These are phyloP conservation scores for Ceratocystis variospora DNA, from an alignment of 2,329 filamentous ascomycete species.

Conservation along the genomic window DNA sequence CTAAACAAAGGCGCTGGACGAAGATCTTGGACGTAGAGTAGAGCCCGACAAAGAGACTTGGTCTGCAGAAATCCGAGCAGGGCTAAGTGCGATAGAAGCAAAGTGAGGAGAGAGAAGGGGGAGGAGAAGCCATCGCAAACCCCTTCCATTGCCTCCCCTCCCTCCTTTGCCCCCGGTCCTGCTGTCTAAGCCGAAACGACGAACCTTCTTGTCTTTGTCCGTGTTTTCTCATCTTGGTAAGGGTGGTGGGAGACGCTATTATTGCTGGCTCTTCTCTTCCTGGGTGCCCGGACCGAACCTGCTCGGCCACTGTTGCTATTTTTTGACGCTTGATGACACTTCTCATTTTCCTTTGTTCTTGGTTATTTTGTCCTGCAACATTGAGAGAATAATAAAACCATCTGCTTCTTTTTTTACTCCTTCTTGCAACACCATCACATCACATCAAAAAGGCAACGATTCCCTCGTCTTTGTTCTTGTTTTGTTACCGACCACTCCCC, in stretches of 20 bases:
- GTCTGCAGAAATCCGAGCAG: no score
- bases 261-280: neutral
- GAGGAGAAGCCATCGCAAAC: neutral
- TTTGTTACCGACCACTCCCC: neutral
- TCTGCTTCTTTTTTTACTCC: neutral
- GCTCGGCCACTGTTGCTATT: neutral
- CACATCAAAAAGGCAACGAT: slow-evolving; percentile 7
- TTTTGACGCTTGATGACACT: slow-evolving; percentile 6
- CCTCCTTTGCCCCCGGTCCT: no score
- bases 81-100: no score
- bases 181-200: neutral
- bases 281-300: neutral
- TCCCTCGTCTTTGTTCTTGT: slow-evolving; percentile 7
- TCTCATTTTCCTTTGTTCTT: slow-evolving; percentile 7
- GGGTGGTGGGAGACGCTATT: neutral
- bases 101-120: neutral
- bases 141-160: neutral
- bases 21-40: no score
- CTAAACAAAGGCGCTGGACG: no score
- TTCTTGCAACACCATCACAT: neutral
- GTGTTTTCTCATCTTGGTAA: no score
- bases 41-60: no score
- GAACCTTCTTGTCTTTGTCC: neutral
- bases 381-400: no score
- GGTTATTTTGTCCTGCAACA: neutral